phyloP scores from a whole-genome alignment of 2,329 filamentous ascomycete species.

The Pseudogymnoascus sp. region DNA sequence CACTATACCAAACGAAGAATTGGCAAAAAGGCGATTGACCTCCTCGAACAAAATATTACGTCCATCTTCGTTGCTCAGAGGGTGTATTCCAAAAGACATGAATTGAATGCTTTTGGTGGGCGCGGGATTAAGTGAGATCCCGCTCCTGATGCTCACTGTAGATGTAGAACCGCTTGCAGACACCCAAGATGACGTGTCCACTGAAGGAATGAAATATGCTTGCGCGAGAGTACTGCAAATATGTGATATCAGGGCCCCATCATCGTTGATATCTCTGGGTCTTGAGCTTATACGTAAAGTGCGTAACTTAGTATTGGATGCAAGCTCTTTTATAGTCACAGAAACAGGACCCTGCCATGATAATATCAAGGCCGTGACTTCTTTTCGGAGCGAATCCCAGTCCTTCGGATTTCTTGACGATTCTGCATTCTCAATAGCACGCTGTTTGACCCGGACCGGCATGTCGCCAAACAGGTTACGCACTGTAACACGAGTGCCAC shows the following conservation, averaged over 20 bases:
- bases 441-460: conserved; percentile 81
- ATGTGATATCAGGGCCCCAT: conserved; percentile 13
- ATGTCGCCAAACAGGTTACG: conserved; percentile 81
- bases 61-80: conserved; percentile 46
- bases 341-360: conserved; percentile 52
- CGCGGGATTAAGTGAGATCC: conserved; percentile 60
- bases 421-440: conserved; percentile 46
- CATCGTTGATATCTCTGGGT: not conserved
- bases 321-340: conserved; percentile 48
- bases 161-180: conserved; percentile 57
- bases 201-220: conserved; percentile 49
- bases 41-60: conserved; percentile 65
- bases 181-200: conserved; percentile 54
- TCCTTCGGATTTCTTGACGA: conserved; percentile 44
- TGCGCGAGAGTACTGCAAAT: conserved; percentile 53
- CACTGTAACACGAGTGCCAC: conserved; percentile 70
- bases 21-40: conserved; percentile 66
- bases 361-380: conserved; percentile 57
- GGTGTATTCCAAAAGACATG: conserved; percentile 65
- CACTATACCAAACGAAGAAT: conserved; percentile 64
- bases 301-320: conserved; percentile 16
- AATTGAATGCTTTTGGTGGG: conserved; percentile 71
- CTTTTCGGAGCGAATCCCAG: conserved; percentile 42
- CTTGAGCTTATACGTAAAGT: conserved; percentile 21
- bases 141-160: conserved; percentile 55